Evolutionary conservation across 352 stramenopile genomes (phyloP).

Genomic region (Blastocystis sp.): DNA sequence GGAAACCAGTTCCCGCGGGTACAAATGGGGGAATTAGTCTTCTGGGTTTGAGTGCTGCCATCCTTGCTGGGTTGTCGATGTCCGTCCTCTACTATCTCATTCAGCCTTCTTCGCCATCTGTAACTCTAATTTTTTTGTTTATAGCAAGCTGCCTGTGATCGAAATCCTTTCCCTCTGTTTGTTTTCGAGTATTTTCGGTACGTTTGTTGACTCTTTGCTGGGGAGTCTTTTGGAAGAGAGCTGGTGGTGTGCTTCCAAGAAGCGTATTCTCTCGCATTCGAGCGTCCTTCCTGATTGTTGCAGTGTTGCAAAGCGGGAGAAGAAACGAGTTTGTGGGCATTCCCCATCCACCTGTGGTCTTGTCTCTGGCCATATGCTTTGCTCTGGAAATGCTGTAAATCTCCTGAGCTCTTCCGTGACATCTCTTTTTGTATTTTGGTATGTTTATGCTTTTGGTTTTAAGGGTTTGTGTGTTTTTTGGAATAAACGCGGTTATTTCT

Average conservation of each 20-base stretch:
- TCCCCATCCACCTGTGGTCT: not conserved
- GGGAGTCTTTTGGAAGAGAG: conserved; percentile 13
- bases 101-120: not conserved
- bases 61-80: not conserved
- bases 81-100: not conserved
- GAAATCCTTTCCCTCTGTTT: not conserved
- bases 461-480: not conserved
- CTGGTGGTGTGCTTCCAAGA: conserved; percentile 6
- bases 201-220: conserved; percentile 35
- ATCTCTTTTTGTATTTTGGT: not conserved
- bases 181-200: not conserved
- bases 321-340: not conserved
- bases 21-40: conserved; percentile 32
- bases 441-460: not conserved
- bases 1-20: conserved; percentile 11
- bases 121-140: not conserved
- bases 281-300: not conserved
- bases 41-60: not conserved
- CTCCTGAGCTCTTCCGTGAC: conserved; percentile 19
- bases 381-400: not conserved
- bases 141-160: not conserved
- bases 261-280: not conserved
- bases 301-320: not conserved
- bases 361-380: not conserved
- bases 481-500: not conserved